These are phyloP conservation scores for Eutrema japonicum DNA, from an alignment of 345 rosid species.

Conservation along the genomic window DNA sequence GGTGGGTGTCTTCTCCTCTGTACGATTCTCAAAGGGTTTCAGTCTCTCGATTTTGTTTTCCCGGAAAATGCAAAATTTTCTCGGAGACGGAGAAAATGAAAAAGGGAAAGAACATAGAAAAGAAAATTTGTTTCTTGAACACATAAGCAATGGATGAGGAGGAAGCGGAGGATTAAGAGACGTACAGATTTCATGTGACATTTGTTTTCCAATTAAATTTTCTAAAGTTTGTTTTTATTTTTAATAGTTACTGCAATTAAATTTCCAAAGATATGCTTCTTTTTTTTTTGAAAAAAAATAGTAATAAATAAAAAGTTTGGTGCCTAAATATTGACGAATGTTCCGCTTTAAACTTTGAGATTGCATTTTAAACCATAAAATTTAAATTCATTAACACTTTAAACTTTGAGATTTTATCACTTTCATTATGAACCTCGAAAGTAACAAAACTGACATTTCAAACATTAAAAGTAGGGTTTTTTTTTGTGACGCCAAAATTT, in stretches of 20 bases:
- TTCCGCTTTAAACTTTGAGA: too few relatives aligned
- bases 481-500: too few relatives aligned
- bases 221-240: neutral
- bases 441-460: too few relatives aligned
- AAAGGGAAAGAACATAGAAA: neutral
- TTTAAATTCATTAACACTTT: too few relatives aligned
- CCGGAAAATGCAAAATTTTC: constrained; percentile 14
- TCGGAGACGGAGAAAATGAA: constrained; percentile 4
- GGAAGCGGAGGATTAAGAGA: constrained; percentile 37
- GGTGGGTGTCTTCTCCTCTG: constrained; percentile 19
- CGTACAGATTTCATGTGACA: constrained; percentile 44
- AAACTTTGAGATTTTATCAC: too few relatives aligned
- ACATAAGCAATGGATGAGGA: constrained; percentile 32
- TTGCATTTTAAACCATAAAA: too few relatives aligned
- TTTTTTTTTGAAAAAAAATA: neutral
- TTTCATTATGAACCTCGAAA: too few relatives aligned
- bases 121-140: neutral
- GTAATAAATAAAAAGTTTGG: constrained; percentile 7
- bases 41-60: constrained; percentile 11
- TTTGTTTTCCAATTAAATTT: neutral
- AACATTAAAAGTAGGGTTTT: too few relatives aligned
- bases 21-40: constrained; percentile 20
- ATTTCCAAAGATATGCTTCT: neutral
- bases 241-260: constrained; percentile 10
- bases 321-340: neutral